Percentiles rank a stretch among this genome's conserved stretches.
These are phyloP conservation scores for Globisporangium paroecandrum DNA, from an alignment of 352 stramenopile species.

Conservation along the genomic window DNA sequence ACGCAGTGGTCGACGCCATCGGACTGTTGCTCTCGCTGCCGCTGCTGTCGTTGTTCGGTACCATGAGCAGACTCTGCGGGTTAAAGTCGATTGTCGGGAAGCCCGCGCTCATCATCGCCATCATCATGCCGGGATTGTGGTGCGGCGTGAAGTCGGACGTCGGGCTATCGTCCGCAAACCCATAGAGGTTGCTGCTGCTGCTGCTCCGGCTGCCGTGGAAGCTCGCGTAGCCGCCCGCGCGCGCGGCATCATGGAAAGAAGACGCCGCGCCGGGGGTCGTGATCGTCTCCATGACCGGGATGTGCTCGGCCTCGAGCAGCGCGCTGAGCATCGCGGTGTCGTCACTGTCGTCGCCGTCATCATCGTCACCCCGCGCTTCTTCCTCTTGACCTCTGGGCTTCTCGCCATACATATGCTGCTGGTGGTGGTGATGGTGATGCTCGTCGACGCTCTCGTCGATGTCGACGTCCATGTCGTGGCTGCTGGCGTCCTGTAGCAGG, in stretches of 20 bases:
- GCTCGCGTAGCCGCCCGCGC: background rate
- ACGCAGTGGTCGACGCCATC: background rate
- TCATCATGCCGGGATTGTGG: conserved; percentile 20
- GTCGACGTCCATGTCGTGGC: conserved; percentile 25
- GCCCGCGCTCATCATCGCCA: conserved; percentile 19
- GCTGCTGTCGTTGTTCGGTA: conserved; percentile 3
- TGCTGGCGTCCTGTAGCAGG: conserved; percentile 29
- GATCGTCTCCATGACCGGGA: conserved; percentile 10
- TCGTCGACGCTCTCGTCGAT: conserved; percentile 16
- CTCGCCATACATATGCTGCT: background rate
- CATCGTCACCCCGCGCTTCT: background rate
- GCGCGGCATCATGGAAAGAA: conserved; percentile 6
- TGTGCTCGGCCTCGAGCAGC: conserved; percentile 14
- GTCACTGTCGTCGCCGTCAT: conserved; percentile 13
- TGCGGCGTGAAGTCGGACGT: conserved; percentile 11
- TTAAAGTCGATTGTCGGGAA: conserved; percentile 18
- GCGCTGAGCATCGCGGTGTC: conserved; percentile 11
- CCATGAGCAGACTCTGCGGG: conserved; percentile 16
- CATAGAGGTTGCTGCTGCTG: background rate
- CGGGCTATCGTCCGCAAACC: background rate
- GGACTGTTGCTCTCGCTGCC: conserved; percentile 5
- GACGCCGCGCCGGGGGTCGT: conserved; percentile 2
- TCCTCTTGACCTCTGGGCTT: background rate
- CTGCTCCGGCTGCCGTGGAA: background rate
- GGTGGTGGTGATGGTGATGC: background rate